phyloP scores from a whole-genome alignment of 1,139 yeast species.

The Kurtzmaniella quercitrusa region DNA sequence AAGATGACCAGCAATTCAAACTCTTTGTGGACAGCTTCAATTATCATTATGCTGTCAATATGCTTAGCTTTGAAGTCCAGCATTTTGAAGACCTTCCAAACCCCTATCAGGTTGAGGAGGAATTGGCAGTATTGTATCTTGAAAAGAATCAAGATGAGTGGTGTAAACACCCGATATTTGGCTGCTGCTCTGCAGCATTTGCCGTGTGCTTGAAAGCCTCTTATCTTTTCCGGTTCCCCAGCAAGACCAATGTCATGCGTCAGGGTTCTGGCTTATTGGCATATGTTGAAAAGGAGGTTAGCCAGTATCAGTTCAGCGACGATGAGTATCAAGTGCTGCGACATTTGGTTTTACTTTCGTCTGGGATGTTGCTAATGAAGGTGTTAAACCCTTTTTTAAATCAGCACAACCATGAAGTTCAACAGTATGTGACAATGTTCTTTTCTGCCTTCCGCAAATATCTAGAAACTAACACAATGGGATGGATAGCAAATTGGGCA shows the following conservation, averaged over 20 bases:
- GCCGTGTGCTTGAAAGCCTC: background rate
- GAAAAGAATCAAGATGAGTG: background rate
- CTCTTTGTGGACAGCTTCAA: background rate
- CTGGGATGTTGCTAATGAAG: background rate
- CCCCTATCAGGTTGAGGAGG: background rate
- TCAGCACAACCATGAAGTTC: background rate
- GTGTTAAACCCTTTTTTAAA: background rate
- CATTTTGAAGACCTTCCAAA: background rate
- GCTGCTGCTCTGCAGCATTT: background rate
- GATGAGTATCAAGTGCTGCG: background rate
- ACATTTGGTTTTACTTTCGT: background rate
- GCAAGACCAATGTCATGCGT: background rate
- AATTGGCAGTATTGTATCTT: background rate
- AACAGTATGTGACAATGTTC: background rate
- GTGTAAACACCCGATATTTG: background rate
- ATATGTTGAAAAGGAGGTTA: background rate
- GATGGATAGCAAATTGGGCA: conserved; percentile 1
- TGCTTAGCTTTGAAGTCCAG: background rate
- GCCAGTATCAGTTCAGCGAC: background rate
- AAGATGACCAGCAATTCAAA: background rate
- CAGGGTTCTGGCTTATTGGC: background rate
- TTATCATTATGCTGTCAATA: background rate
- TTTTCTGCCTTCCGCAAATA: background rate
- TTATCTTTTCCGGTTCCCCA: background rate
- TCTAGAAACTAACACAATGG: background rate